These are phyloP conservation scores for Reticulomyxa filosa DNA, from an alignment of 78 protist species.

Conservation along the genomic window DNA sequence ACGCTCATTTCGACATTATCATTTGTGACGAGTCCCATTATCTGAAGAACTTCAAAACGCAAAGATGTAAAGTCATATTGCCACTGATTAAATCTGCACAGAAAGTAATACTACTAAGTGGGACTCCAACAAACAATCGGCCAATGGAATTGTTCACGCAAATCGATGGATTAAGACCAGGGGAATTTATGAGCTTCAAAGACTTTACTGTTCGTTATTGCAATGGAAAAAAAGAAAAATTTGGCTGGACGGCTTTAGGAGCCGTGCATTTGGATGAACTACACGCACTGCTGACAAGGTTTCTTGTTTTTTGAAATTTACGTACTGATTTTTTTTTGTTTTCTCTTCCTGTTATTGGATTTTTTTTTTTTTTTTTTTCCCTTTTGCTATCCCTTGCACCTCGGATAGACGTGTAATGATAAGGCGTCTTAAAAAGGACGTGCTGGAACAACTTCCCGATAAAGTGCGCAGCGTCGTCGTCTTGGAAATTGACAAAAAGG, in stretches of 20 bases:
- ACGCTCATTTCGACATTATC: too few relatives aligned
- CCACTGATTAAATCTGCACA: background rate
- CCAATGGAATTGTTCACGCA: slow-evolving; percentile 23
- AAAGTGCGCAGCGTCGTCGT: slow-evolving; percentile 10
- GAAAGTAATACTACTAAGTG: slow-evolving; percentile 15
- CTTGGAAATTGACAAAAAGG: too few relatives aligned
- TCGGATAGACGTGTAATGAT: background rate
- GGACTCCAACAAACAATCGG: slow-evolving; percentile 25
- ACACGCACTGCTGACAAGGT: slow-evolving; percentile 14
- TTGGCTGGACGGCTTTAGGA: background rate
- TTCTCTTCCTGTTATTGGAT: too few relatives aligned
- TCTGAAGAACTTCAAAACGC: background rate
- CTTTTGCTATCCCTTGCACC: too few relatives aligned
- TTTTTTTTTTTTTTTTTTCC: too few relatives aligned
- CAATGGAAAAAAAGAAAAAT: background rate
- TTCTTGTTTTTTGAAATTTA: too few relatives aligned
- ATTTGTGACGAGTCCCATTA: background rate
- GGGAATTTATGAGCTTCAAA: background rate
- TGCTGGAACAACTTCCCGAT: slow-evolving; percentile 18
- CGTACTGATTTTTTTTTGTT: too few relatives aligned
- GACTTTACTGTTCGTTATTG: slow-evolving; percentile 9
- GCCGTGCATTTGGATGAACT: background rate
- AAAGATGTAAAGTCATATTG: background rate
- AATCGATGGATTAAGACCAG: background rate
- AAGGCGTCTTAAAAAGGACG: background rate